Evolutionary conservation across 2,329 filamentous ascomycete genomes (phyloP).

Genomic region (Aspergillus phoenicis): DNA sequence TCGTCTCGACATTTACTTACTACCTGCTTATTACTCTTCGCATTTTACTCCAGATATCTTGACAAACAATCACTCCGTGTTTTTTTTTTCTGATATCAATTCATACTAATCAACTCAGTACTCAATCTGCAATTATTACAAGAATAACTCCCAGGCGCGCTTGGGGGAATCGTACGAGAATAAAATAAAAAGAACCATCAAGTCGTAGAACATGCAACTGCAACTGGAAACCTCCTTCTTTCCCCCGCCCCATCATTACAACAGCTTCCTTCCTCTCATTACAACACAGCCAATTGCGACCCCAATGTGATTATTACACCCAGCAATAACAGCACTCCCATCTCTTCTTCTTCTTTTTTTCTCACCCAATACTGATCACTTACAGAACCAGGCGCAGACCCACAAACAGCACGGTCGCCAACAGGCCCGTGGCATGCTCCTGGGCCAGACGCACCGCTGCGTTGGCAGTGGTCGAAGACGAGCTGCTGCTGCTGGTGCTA

Average conservation of each 20-base stretch:
- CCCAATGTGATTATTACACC: neutral
- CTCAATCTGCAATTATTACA: slow-evolving; percentile 2
- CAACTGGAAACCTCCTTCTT: neutral
- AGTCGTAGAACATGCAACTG: slow-evolving; percentile 11
- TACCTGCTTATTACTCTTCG: too few relatives aligned
- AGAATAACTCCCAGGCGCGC: neutral
- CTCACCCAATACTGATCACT: neutral
- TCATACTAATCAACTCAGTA: neutral
- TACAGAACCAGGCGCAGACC: slow-evolving; percentile 63
- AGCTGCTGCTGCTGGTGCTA: slow-evolving; percentile 33
- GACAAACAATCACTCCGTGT: neutral
- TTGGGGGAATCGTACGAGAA: slow-evolving; percentile 8
- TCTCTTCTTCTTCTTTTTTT: neutral
- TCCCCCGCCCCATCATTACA: neutral
- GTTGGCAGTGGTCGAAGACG: slow-evolving; percentile 25
- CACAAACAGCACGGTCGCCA: slow-evolving; percentile 58
- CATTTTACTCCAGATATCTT: neutral
- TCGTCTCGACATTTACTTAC: neutral
- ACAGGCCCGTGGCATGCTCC: slow-evolving; percentile 55
- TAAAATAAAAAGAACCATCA: slow-evolving; percentile 1
- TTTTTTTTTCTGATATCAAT: neutral
- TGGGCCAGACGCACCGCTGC: slow-evolving; percentile 52
- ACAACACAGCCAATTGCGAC: neutral
- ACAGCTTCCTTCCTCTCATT: neutral
- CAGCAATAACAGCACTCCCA: neutral